Percentiles rank a stretch among this genome's conserved stretches.
Evolutionary conservation across 1,284 basidiomycete species (phyloP).

Genomic region (Phaffia rhodozyma): DNA sequence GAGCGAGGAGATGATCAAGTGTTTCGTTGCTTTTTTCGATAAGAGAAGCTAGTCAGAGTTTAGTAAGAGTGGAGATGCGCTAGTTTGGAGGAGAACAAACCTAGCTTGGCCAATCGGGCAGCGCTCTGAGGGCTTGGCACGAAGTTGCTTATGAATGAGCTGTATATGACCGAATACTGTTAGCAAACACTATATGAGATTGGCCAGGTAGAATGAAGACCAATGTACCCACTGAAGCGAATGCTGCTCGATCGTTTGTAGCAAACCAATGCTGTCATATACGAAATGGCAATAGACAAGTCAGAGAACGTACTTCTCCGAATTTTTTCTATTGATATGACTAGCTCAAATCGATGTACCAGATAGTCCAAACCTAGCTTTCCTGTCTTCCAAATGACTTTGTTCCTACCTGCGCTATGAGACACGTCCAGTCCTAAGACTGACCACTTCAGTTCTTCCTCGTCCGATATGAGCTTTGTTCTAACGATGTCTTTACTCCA

Average conservation of each 20-base stretch:
- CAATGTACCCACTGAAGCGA: background rate
- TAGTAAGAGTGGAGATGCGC: background rate
- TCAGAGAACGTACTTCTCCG: background rate
- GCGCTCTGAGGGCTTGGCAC: background rate
- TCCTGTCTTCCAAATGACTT: constrained; percentile 11
- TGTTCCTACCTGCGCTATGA: background rate
- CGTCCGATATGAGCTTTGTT: background rate
- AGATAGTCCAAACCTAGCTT: constrained; percentile 6
- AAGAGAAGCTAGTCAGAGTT: background rate
- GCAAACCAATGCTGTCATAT: constrained; percentile 8
- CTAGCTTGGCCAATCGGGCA: constrained; percentile 14
- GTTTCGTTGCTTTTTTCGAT: background rate
- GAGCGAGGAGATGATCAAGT: constrained; percentile 12
- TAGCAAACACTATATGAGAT: background rate
- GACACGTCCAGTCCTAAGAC: too few relatives aligned
- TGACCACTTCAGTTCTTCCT: background rate
- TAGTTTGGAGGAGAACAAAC: background rate
- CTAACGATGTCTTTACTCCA: background rate
- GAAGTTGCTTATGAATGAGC: constrained; percentile 7
- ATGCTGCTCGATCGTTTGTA: background rate
- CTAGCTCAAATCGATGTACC: background rate
- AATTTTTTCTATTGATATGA: too few relatives aligned
- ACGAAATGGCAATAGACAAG: background rate
- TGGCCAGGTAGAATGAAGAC: background rate
- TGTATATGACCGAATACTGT: background rate